These are phyloP conservation scores for Zanthoxylum bungeanum DNA, from an alignment of 345 rosid genomes.

Conservation along the genomic window DNA sequence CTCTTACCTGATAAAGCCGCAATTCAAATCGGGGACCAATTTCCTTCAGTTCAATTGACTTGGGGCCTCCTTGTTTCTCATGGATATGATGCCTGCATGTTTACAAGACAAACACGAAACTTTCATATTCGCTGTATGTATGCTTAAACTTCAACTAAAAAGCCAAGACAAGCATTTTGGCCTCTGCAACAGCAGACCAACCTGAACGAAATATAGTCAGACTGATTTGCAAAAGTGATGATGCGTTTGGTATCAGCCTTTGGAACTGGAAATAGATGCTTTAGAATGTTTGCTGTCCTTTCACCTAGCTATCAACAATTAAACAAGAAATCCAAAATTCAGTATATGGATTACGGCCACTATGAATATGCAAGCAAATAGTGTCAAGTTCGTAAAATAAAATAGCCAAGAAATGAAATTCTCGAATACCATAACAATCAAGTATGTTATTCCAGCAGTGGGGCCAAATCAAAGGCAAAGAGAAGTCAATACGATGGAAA, in stretches of 20 bases:
- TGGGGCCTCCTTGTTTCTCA: slow-evolving; percentile 76
- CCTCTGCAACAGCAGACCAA: slow-evolving; percentile 21
- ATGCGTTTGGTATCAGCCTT: slow-evolving; percentile 76
- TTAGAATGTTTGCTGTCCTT: slow-evolving; percentile 71
- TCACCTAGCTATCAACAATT: slow-evolving; percentile 58
- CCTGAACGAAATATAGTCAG: slow-evolving; percentile 93
- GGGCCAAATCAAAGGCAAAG: neutral
- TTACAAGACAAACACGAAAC: slow-evolving; percentile 8
- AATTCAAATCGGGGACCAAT: slow-evolving; percentile 91
- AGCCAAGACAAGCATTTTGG: neutral
- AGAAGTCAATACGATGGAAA: neutral
- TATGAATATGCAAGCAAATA: slow-evolving; percentile 4
- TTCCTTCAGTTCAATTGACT: slow-evolving; percentile 74
- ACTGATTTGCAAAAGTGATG: slow-evolving; percentile 75
- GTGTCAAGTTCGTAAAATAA: neutral
- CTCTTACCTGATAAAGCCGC: slow-evolving; percentile 79
- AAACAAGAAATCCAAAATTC: neutral
- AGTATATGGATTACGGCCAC: neutral
- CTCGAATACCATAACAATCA: neutral
- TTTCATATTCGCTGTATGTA: neutral
- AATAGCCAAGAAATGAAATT: neutral
- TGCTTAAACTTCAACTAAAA: neutral
- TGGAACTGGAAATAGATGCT: slow-evolving; percentile 90
- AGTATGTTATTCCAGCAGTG: neutral
- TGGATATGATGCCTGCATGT: slow-evolving; percentile 69